Evolutionary conservation across 345 rosid genomes (phyloP), one percentile per base, ranked within the genome.

Genomic region (Firmiana major): DNA sequence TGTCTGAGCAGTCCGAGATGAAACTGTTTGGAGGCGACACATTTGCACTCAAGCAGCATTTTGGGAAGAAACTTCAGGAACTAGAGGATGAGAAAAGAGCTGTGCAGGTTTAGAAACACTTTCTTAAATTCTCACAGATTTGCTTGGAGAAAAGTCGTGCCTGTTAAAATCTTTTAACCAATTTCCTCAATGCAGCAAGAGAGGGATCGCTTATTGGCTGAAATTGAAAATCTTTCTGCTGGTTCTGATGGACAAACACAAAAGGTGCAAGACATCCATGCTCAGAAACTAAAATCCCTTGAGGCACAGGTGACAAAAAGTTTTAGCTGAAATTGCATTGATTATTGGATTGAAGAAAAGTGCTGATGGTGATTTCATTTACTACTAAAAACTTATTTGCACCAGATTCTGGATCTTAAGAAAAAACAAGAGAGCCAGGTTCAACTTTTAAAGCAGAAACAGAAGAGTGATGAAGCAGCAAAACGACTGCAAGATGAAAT

Each of bases 401-500:
- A 17, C 69, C 81, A 92, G 94, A 96, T 96, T 89, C 84, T 83
- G 74, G 99, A 93, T 83, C 97, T 96, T 34, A 96, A 88, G 92
- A 96, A 91, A 84, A 96, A 96, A 87, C 97, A 93, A 83, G 99
- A 96, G 85, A 96, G 71, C 84, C 99, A 96, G 80, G 97, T 96
- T 77, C 98, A 93, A 84, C 90, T 96, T 68, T 82, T 96, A 75
- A 96, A 90, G 89, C 98, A 92, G 86, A 96, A 96, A 80, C 98
- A 92, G 81, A 96, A 90, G 83, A 93, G 98, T 77, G 98, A 96
- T 74, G 99, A 96, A 71, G 97, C 98, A 19, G 90, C 97, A 76
- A 90, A 86, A 85, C 84, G 94, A 43, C 85, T 96, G 80, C 98
- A 92, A 77, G 99, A 96, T n/a, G 99, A 96, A 90, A 96, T 96